These are phyloP conservation scores for Colletotrichum sp. DNA, from an alignment of 2,329 filamentous ascomycete species.

Conservation along the genomic window DNA sequence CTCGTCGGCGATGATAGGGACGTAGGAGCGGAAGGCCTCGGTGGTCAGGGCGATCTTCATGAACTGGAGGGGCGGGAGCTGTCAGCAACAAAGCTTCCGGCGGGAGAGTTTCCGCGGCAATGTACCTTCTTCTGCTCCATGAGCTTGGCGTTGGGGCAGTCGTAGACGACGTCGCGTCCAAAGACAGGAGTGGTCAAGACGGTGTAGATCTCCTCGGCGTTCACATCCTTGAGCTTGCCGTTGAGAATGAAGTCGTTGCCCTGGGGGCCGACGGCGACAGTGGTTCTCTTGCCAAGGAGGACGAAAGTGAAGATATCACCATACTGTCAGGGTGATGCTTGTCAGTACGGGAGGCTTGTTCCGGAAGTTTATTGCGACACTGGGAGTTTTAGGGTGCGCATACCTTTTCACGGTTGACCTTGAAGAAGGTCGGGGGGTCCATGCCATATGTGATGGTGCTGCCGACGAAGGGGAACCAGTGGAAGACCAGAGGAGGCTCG, in stretches of 20 bases:
- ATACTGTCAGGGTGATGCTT: conserved; percentile 57
- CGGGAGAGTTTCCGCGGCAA: background rate
- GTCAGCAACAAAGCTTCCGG: conserved; percentile 20
- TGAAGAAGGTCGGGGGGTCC: conserved; percentile 89
- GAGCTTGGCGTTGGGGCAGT: conserved; percentile 88
- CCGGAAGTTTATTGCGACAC: background rate
- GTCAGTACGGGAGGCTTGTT: background rate
- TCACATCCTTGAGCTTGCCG: conserved; percentile 87
- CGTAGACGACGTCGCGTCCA: conserved; percentile 86
- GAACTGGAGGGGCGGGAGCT: conserved; percentile 53
- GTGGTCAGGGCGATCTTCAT: conserved; percentile 83
- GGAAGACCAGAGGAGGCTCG: conserved; percentile 81
- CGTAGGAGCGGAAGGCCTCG: conserved; percentile 76
- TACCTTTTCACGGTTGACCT: conserved; percentile 77
- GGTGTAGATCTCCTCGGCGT: conserved; percentile 88
- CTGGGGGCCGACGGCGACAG: conserved; percentile 79
- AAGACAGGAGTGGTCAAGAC: conserved; percentile 77
- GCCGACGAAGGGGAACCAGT: conserved; percentile 83
- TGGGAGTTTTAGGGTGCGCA: conserved; percentile 23
- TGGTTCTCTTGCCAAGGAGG: conserved; percentile 87
- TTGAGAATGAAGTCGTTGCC: conserved; percentile 94
- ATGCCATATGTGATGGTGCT: conserved; percentile 95
- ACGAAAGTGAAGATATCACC: conserved; percentile 91
- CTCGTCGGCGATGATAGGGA: conserved; percentile 79
- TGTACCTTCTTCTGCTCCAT: conserved; percentile 95